Evolutionary conservation across 495 filamentous ascomycete genomes (phyloP).

Genomic region (Extremus antarcticus): DNA sequence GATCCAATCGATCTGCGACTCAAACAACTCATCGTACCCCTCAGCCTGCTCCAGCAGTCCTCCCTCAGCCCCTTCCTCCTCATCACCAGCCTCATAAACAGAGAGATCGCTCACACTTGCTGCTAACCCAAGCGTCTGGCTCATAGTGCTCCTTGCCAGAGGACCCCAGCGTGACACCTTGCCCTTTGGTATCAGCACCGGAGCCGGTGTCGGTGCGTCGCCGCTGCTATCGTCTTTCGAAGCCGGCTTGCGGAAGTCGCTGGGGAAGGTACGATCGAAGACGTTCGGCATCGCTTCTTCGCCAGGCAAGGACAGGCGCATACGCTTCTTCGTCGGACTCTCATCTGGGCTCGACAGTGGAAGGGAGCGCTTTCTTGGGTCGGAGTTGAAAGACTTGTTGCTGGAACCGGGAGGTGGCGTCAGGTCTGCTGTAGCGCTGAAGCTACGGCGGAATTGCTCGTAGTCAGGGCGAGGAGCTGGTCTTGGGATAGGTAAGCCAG

Average conservation of each 20-base stretch:
- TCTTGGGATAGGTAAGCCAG: not conserved
- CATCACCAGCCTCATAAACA: not conserved
- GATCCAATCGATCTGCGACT: not conserved
- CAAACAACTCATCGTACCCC: not conserved
- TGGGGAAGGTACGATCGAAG: not conserved
- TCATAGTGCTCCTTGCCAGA: not conserved
- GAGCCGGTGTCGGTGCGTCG: not conserved
- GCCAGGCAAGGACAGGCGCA: slow-evolving; percentile 3
- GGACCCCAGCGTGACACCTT: not conserved
- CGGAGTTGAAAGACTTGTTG: not conserved
- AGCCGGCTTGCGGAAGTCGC: not conserved
- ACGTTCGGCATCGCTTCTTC: not conserved
- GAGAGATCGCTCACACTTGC: not conserved
- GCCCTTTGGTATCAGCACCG: not conserved
- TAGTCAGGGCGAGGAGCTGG: not conserved
- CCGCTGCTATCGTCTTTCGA: not conserved
- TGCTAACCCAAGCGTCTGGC: not conserved
- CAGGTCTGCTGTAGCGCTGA: not conserved
- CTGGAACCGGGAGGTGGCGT: not conserved
- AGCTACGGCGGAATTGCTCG: slow-evolving; percentile 1
- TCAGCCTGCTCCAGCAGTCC: not conserved
- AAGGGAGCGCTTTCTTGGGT: not conserved
- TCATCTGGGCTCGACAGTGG: not conserved
- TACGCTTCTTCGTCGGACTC: not conserved
- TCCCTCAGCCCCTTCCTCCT: not conserved